phyloP scores from a whole-genome alignment of 768 basidiomycete species.

The Tylopilus plumbeoviolaceoides region DNA sequence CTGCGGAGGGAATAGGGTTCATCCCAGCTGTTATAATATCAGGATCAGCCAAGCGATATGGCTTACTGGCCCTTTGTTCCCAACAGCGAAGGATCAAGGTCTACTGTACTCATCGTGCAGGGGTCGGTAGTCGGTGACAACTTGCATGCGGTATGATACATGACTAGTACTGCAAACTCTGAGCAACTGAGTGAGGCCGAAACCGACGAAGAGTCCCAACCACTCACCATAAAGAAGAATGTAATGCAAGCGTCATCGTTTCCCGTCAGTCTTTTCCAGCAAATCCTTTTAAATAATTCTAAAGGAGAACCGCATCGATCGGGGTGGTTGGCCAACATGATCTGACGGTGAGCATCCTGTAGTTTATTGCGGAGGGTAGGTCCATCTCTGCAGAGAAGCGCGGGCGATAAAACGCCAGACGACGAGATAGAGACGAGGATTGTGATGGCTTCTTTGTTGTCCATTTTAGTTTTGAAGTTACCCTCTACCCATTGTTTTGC shows the following conservation, averaged over 20 bases:
- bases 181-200: conserved; percentile 2
- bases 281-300: conserved; percentile 98
- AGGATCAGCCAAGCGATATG: background rate
- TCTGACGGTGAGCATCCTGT: conserved; percentile 93
- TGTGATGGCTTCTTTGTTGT: conserved; percentile 86
- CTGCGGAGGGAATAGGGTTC: conserved; percentile 48
- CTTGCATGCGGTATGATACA: conserved; percentile 19
- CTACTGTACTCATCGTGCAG: conserved; percentile 33
- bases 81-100: conserved; percentile 66
- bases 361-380: conserved; percentile 66
- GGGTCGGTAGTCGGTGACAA: background rate
- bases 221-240: conserved; percentile 11
- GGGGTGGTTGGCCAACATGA: conserved; percentile 99
- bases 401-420: background rate
- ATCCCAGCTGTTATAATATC: conserved; percentile 58
- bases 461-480: conserved; percentile 96
- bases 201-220: background rate
- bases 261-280: conserved; percentile 74
- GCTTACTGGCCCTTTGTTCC: conserved; percentile 78
- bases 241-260: conserved; percentile 22
- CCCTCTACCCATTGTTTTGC: conserved; percentile 89
- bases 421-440: conserved; percentile 55
- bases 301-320: conserved; percentile 97
- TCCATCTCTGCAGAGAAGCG: conserved; percentile 58
- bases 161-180: conserved; percentile 2